These are phyloP conservation scores for Fraxinus velutina DNA, from an alignment of 305 asterid species.

Conservation along the genomic window DNA sequence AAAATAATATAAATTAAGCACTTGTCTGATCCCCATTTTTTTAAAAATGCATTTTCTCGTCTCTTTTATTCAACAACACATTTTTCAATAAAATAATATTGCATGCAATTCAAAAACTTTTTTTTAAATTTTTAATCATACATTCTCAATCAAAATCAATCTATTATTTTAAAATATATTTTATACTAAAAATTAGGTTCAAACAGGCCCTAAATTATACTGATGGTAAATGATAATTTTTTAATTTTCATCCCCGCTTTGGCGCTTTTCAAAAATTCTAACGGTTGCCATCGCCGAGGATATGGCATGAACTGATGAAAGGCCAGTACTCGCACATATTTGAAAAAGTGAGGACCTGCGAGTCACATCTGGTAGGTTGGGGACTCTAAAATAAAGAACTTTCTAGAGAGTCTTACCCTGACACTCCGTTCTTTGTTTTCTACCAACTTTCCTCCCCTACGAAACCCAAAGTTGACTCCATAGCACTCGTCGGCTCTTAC, in stretches of 20 bases:
- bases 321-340: neutral
- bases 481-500: neutral
- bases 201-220: neutral
- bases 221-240: neutral
- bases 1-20: too few relatives aligned
- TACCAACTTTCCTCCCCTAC: neutral
- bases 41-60: too few relatives aligned
- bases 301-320: neutral
- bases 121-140: too few relatives aligned
- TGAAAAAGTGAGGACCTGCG: neutral
- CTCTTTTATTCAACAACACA: too few relatives aligned
- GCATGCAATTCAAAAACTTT: too few relatives aligned
- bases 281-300: neutral
- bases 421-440: neutral
- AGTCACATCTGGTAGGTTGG: neutral
- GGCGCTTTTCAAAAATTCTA: neutral
- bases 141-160: too few relatives aligned
- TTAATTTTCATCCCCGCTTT: neutral
- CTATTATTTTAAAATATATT: too few relatives aligned
- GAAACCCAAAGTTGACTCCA: neutral
- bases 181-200: neutral
- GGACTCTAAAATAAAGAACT: neutral
- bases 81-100: too few relatives aligned
- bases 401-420: conserved; percentile 16
- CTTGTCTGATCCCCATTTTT: neutral